Base-by-base conservation (phyloP, 2,329 filamentous ascomycete species). In the Clonostachys byssicola region DNA sequence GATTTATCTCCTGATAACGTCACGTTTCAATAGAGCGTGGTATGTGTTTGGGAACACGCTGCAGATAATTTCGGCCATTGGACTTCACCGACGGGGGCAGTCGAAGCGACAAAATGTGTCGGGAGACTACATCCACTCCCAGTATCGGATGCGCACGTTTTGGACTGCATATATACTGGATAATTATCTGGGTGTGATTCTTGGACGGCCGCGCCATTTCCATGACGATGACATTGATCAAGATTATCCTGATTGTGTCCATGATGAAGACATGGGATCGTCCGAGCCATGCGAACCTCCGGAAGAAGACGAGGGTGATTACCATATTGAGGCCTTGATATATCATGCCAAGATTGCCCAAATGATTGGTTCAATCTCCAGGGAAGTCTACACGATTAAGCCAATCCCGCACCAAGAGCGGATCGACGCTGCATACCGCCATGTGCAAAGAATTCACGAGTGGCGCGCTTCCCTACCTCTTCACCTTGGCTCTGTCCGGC, bases 171-270 rank as follows among this genome's bases (percentile, higher is more conserved):
- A 86, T 54, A 78, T 74, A 13, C 63, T 86, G 4, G 82, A 86
- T 56, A 81, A 78, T 44, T 86, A 86, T 51, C 68, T 87, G 14
- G 81, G 81, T 45, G 77, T 80, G 20, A 77, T 81, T 43, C 71
- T 85, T 12, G 83, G 83, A 2, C 68, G 82, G 16, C 83, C 83
- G 2, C 63, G 77, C 10, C 72, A 81, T 4, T 79, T 85, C 44
- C 82, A 82, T 49, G 80, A 85, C 43, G 80, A 85, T 41, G 81
- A 85, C 47, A 83, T 85, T 44, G 81, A 85, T 50, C 79, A 85
- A 51, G 72, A 75, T 3, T 68, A 80, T n/a, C 81, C 81, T 0
- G 71, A 71, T 14, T 54, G 66, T 2, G 68, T 81, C 40, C 78
- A 81, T 47, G 80, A 85, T 49, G 74, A 80, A 36, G 72, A 81